Conservation (phyloP, 495 filamentous ascomycete species). For the Penicillium chermesinum region DNA sequence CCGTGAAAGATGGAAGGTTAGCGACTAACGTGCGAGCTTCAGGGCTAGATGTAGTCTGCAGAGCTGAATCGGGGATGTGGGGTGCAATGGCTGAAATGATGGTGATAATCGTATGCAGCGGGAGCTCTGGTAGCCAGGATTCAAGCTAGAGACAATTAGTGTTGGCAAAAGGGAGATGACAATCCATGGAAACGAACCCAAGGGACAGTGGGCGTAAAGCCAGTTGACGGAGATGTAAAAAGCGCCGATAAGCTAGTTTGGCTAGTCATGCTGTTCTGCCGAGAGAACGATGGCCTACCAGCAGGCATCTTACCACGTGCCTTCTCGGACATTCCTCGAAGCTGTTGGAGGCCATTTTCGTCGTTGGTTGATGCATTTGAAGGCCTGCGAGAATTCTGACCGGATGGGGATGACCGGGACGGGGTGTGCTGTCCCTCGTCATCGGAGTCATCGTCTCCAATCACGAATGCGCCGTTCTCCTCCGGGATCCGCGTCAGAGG, state of each 20-base stretch:
- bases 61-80: conserved; percentile 39
- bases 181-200: conserved; percentile 50
- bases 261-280: conserved; percentile 88
- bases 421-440: conserved; percentile 61
- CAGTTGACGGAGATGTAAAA: conserved; percentile 44
- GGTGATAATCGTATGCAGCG: conserved; percentile 83
- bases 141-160: conserved; percentile 62
- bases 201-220: conserved; percentile 71
- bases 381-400: conserved; percentile 62
- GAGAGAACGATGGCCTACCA: conserved; percentile 72
- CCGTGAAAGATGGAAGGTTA: conserved; percentile 54
- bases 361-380: conserved; percentile 71
- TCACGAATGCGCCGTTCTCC: conserved; percentile 73
- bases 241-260: conserved; percentile 61
- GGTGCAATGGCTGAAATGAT: conserved; percentile 58
- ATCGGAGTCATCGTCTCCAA: conserved; percentile 84
- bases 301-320: conserved; percentile 96
- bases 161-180: background rate
- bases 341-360: conserved; percentile 77
- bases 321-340: conserved; percentile 98
- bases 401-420: conserved; percentile 64
- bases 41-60: conserved; percentile 29
- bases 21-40: conserved; percentile 37
- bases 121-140: conserved; percentile 86
- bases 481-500: conserved; percentile 76